Evolutionary conservation across 441 rosid species (phyloP).

Genomic region (Breynia disticha): DNA sequence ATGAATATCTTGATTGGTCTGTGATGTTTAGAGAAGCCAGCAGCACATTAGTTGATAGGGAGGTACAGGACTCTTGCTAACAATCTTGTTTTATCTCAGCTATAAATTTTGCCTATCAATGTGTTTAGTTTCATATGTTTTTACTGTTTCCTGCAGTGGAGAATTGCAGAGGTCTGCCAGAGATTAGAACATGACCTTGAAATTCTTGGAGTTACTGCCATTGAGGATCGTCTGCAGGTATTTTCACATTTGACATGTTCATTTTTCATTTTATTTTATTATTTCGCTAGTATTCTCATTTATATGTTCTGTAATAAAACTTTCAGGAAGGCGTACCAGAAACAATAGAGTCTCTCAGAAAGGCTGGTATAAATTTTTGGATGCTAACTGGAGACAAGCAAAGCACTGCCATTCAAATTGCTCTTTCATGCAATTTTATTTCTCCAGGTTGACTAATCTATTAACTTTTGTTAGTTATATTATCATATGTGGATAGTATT

Average conservation of each 20-base stretch:
- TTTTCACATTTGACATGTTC: slow-evolving; percentile 12
- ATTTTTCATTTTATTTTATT: slow-evolving; percentile 7
- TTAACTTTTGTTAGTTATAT: background rate
- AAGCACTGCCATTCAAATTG: slow-evolving; percentile 75
- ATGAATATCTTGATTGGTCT: slow-evolving; percentile 89
- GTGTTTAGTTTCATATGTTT: slow-evolving; percentile 5
- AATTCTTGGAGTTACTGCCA: slow-evolving; percentile 95
- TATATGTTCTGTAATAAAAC: background rate
- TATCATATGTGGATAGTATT: background rate
- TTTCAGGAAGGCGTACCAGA: slow-evolving; percentile 67
- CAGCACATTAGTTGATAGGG: slow-evolving; percentile 86
- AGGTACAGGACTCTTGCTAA: slow-evolving; percentile 44
- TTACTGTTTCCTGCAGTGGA: slow-evolving; percentile 63
- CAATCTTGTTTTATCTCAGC: background rate
- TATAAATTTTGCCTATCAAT: slow-evolving; percentile 7
- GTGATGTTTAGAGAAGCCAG: slow-evolving; percentile 69
- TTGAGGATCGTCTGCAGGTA: slow-evolving; percentile 97
- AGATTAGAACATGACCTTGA: slow-evolving; percentile 78
- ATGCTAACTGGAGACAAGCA: slow-evolving; percentile 83
- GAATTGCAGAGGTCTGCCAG: slow-evolving; percentile 95
- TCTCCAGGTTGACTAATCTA: slow-evolving; percentile 29
- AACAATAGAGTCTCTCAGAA: slow-evolving; percentile 68
- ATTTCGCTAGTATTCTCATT: slow-evolving; percentile 1
- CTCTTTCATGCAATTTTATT: slow-evolving; percentile 67
- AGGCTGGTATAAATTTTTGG: slow-evolving; percentile 80